Percentiles rank a stretch among this genome's conserved stretches.
Evolutionary conservation across 306 rosid species (phyloP).

Genomic region (Glycine tomentella): DNA sequence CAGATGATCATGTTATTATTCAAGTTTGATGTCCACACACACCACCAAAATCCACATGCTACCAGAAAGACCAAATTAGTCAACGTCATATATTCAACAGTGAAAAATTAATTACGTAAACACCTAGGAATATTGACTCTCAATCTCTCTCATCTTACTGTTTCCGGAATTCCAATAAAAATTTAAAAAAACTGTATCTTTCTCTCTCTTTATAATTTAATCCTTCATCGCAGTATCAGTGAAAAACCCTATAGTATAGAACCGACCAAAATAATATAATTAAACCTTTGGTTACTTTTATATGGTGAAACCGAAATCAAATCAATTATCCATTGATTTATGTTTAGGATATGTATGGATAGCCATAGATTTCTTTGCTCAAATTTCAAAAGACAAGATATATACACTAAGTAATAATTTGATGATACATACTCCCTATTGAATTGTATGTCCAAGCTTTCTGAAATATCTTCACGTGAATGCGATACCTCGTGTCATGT

Average conservation of each 20-base stretch:
- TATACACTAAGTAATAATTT: slow-evolving; percentile 1
- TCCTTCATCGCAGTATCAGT: not conserved
- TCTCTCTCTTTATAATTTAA: too few relatives aligned
- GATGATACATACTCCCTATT: not conserved
- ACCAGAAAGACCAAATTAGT: slow-evolving; percentile 5
- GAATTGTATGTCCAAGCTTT: not conserved
- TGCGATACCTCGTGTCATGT: not conserved
- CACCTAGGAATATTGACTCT: not conserved
- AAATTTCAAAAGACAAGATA: not conserved
- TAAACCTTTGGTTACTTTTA: slow-evolving; percentile 2
- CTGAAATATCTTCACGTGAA: not conserved
- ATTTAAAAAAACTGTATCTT: too few relatives aligned
- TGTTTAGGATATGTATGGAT: not conserved
- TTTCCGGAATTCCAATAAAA: too few relatives aligned
- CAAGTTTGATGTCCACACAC: slow-evolving; percentile 37
- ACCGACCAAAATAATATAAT: not conserved
- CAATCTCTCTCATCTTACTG: not conserved
- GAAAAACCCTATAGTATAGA: not conserved
- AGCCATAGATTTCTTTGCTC: slow-evolving; percentile 2
- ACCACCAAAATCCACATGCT: slow-evolving; percentile 33
- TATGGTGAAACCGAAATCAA: not conserved
- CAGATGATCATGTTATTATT: slow-evolving; percentile 17
- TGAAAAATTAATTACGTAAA: not conserved
- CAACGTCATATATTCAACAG: not conserved
- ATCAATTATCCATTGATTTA: not conserved